These are phyloP conservation scores for Arabidopsis arenosa DNA, from an alignment of 345 rosid species.

Conservation along the genomic window DNA sequence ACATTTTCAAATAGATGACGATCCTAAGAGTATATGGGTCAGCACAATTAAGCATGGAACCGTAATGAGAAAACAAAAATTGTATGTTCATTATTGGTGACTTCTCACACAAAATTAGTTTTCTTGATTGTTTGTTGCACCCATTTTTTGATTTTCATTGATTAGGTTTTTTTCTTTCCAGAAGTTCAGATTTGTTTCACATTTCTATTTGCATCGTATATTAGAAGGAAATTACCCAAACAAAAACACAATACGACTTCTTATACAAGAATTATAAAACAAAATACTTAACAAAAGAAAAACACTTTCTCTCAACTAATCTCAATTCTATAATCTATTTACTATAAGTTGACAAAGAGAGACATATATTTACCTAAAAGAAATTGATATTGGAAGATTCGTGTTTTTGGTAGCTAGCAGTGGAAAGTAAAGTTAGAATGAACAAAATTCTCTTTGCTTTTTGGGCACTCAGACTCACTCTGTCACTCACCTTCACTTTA, in stretches of 20 bases:
- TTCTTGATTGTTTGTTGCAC: slow-evolving; percentile 11
- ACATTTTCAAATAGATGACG: background rate
- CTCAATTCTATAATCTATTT: slow-evolving; percentile 1
- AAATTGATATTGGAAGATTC: slow-evolving; percentile 29
- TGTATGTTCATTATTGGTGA: background rate
- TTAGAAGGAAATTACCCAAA: slow-evolving; percentile 1
- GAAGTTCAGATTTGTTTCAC: background rate
- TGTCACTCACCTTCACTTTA: slow-evolving; percentile 40
- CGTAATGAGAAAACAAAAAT: background rate
- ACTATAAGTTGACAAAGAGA: slow-evolving; percentile 16
- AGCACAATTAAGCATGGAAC: background rate
- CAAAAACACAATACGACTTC: background rate
- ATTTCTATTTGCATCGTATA: background rate
- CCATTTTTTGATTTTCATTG: background rate
- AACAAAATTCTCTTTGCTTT: slow-evolving; percentile 44
- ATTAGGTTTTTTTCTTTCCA: background rate
- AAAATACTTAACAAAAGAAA: background rate
- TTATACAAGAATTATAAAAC: too few species aligned
- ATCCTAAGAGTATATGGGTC: background rate
- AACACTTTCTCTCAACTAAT: background rate
- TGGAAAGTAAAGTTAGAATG: slow-evolving; percentile 42
- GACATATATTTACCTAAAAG: background rate
- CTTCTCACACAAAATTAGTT: slow-evolving; percentile 13
- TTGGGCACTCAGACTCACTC: slow-evolving; percentile 41
- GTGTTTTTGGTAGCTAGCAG: slow-evolving; percentile 34